phyloP scores from a whole-genome alignment of 345 rosid species.

The Euphorbia tirucalli region DNA sequence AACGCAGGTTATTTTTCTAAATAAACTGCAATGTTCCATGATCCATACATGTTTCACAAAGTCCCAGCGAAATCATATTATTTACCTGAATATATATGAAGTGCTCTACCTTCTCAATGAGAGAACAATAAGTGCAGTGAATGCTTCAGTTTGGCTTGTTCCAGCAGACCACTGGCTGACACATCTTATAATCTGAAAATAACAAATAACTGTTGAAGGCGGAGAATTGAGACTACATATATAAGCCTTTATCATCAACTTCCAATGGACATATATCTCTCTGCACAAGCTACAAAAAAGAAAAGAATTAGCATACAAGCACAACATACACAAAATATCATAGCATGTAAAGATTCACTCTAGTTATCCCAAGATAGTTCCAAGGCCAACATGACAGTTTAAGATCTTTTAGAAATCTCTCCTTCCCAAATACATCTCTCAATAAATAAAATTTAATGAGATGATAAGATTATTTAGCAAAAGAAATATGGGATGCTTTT shows the following conservation, averaged over 20 bases:
- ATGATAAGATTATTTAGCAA: not conserved
- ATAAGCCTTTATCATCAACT: not conserved
- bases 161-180: slow-evolving; percentile 99
- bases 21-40: too few relatives aligned
- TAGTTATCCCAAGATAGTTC: not conserved
- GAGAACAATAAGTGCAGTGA: slow-evolving; percentile 91
- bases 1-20: too few relatives aligned
- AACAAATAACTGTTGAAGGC: too few relatives aligned
- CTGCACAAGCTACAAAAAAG: not conserved
- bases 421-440: not conserved
- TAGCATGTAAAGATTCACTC: not conserved
- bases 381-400: not conserved
- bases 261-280: slow-evolving; percentile 5
- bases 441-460: not conserved
- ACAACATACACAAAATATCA: too few relatives aligned
- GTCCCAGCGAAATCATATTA: not conserved
- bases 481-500: not conserved
- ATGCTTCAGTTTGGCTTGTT: slow-evolving; percentile 92
- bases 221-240: not conserved
- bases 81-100: slow-evolving; percentile 90
- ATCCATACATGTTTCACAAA: too few relatives aligned
- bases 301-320: too few relatives aligned
- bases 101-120: slow-evolving; percentile 92
- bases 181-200: slow-evolving; percentile 86
- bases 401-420: too few relatives aligned